A percentile compares a stretch with the other conserved stretches of the same genome.
phyloP scores from a whole-genome alignment of 208 protist species.

The Acanthamoeba royreba region DNA sequence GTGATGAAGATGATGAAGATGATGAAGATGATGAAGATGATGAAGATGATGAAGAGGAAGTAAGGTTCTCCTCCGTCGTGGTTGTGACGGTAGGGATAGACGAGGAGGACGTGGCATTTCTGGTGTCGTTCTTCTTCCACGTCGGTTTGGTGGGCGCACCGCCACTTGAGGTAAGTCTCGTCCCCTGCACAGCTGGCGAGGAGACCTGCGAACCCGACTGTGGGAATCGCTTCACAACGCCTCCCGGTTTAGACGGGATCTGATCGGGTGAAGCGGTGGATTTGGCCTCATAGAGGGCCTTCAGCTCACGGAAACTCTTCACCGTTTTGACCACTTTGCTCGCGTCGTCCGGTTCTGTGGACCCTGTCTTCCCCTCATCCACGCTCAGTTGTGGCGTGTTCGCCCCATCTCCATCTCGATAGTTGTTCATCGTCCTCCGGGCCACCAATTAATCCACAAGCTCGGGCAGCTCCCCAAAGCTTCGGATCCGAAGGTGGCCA shows the following conservation, averaged over 20 bases:
- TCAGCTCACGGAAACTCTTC: background rate
- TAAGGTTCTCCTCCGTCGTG: background rate
- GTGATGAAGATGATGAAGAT: background rate
- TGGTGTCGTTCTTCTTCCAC: background rate
- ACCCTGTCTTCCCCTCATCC: too few relatives aligned
- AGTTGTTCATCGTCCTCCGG: too few relatives aligned
- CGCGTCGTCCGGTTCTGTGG: background rate
- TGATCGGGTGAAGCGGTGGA: background rate
- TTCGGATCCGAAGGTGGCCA: too few relatives aligned
- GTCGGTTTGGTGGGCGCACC: too few relatives aligned
- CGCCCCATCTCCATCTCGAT: too few relatives aligned
- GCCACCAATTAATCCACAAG: too few relatives aligned
- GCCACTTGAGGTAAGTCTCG: too few relatives aligned
- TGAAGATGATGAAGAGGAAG: background rate
- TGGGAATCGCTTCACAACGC: background rate
- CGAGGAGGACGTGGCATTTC: too few relatives aligned
- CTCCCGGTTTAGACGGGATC: background rate
- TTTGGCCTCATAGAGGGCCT: background rate
- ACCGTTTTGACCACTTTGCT: background rate
- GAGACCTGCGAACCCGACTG: too few relatives aligned
- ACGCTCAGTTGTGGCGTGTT: too few relatives aligned
- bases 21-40: background rate
- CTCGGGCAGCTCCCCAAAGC: too few relatives aligned
- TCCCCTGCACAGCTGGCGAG: too few relatives aligned
- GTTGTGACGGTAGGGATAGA: background rate